Evolutionary conservation across 768 basidiomycete species (phyloP).

Genomic region (Astraeus odoratus): DNA sequence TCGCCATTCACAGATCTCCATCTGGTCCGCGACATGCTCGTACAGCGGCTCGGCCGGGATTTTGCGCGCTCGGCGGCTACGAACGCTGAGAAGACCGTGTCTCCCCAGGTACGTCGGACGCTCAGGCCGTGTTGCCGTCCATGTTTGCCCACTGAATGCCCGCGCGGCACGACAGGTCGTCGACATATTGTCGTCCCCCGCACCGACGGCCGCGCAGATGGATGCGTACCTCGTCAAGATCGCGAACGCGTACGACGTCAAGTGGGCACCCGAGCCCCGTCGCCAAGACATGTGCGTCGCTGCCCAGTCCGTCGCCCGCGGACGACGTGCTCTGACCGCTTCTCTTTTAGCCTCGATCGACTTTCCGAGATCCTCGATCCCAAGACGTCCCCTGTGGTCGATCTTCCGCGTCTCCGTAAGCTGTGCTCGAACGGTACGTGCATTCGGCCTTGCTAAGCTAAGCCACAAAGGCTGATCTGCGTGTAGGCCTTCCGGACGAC

Average conservation of each 20-base stretch:
- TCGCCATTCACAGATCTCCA: constrained; percentile 56
- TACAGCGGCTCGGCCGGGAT: constrained; percentile 49
- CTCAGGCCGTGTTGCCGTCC: not conserved
- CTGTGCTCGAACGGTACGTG: constrained; percentile 56
- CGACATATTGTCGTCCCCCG: constrained; percentile 43
- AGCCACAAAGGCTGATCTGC: not conserved
- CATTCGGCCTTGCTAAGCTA: not conserved
- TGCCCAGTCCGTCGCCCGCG: not conserved
- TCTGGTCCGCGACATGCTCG: constrained; percentile 45
- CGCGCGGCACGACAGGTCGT: constrained; percentile 32
- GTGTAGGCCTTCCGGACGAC: constrained; percentile 62
- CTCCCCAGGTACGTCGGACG: constrained; percentile 35
- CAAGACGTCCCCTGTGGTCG: constrained; percentile 41
- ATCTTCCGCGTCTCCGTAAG: constrained; percentile 47
- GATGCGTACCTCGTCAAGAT: constrained; percentile 50
- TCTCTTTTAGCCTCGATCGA: constrained; percentile 35
- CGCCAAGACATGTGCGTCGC: constrained; percentile 54
- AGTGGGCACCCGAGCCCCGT: constrained; percentile 56
- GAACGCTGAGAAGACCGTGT: constrained; percentile 49
- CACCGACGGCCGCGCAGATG: constrained; percentile 50
- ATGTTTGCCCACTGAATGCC: constrained; percentile 1
- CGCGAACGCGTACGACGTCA: constrained; percentile 44
- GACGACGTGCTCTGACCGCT: constrained; percentile 1
- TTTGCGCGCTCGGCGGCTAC: constrained; percentile 47
- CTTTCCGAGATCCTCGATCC: constrained; percentile 58